Evolutionary conservation across 2,329 filamentous ascomycete species (phyloP), one percentile per base, ranked within the genome.

Genomic region (Scedosporium boydii): DNA sequence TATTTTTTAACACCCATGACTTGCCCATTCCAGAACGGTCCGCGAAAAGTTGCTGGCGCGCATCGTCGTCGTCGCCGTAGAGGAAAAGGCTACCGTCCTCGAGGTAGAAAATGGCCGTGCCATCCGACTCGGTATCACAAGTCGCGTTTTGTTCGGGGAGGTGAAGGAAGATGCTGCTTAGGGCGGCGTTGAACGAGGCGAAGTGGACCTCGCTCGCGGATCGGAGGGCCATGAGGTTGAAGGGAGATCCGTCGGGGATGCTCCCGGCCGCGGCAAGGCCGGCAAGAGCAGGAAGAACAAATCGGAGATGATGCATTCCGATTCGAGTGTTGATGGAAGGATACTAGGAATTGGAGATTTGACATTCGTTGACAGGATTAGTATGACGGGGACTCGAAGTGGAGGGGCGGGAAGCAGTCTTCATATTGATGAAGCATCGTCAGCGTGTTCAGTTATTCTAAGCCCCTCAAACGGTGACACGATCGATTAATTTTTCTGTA

Each of bases 11-110:
- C 60, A 41, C 26, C 14, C 23, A 48, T 23, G 68, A 42, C 77
- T 51, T 78, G 78, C 81, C 83, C 82, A 85, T 84, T 68, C 82
- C 83, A 56, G 80, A 83, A 55, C 80, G 78, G 70, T 87, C 83
- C 48, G 79, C 78, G 65, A 69, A 86, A 59, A 82, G 63, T 67
- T 79, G 72, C 74, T 86, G 84, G 2, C 73, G 71, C 41, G 66
- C 73, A 26, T 18, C 23, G 7, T 29, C 16, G 42, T 55, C 21
- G 3, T 27, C 58, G 41, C n/a, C 41, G 21, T 59, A 59, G 18
- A 59, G 58, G 41, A 44, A 59, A 21, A 59, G 18, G 14, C 42
- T 41, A 4, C 71, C 74, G 23, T 73, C 72, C 48, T 75, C 60
- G 66, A 85, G 71, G 66, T 73, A 73, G 71, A 87, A 84, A 48